These are phyloP conservation scores for Magnusiomyces starmeri DNA, from an alignment of 1,139 yeast species.

Conservation along the genomic window DNA sequence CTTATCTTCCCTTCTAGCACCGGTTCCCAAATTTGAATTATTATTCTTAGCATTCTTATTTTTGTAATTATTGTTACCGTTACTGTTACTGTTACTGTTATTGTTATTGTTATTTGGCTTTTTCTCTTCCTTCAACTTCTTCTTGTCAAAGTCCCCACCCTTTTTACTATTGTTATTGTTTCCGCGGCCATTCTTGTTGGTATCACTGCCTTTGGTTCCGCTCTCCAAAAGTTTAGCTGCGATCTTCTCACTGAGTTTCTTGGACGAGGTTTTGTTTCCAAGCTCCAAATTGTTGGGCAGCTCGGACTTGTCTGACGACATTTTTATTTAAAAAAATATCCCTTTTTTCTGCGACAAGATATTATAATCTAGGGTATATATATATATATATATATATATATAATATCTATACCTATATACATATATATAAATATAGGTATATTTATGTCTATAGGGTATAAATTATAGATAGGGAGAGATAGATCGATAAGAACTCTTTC, in stretches of 20 bases:
- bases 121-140: not conserved
- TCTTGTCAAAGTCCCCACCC: not conserved
- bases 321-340: not conserved
- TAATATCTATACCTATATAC: not conserved
- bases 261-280: not conserved
- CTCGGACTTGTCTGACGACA: not conserved
- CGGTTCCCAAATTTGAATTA: not conserved
- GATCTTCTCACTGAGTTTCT: constrained; percentile 6
- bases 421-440: too few relatives aligned
- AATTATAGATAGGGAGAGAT: not conserved
- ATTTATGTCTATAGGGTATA: too few relatives aligned
- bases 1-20: not conserved
- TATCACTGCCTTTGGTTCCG: not conserved
- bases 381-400: not conserved
- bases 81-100: not conserved
- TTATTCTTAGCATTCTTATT: not conserved
- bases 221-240: not conserved
- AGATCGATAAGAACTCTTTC: too few relatives aligned
- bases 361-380: not conserved
- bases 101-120: not conserved
- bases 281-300: not conserved
- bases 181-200: not conserved
- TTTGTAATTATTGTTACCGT: not conserved
- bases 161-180: not conserved
- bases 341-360: not conserved